Base-by-base conservation (phyloP, 257 asterid species). In the Fraxinus americana region DNA sequence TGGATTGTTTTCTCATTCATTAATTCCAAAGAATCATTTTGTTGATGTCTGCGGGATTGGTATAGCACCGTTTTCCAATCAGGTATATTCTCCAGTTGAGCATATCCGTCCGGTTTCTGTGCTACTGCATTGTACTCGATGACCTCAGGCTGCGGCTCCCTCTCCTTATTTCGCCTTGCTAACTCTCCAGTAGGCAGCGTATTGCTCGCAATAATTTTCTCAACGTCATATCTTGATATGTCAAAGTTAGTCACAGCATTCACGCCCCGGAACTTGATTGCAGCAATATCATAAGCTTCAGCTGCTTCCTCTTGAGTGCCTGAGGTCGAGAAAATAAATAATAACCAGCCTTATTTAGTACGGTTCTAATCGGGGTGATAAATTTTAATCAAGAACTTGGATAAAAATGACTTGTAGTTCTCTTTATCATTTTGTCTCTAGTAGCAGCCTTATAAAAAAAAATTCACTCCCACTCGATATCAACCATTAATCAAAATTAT, bases 261-360 rank as follows among this genome's bases (percentile, higher is more conserved):
- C 29, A 78, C 82, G 0, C 94, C 92, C 69, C 94, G 41, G 79
- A 90, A 90, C 77, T 90, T 90, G 48, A 90, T 90, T 23, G 94
- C 94, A 12, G 94, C 94, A 2, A 90, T 82, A 84, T 90, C 94
- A 59, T 90, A 90, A 14, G 94, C 94, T 45, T 90, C 94, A 1
- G 92, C 94, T 2, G 94, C 94, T 79, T 90, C 94, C 79, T 90
- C 94, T 79, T 90, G 92, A 29, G 94, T 90, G 36, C 91, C 94
- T 88, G 67, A 61, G 4, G 35, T 9, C 4, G 9, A 63, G 17
- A 27, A 27, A 63, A 63, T 16, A 61, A 21, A 25, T 6, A 14
- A 61, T 9, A 61, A 2, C 14, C 13, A 25, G 0, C 12, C 11
- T 21, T 23, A 25, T 21, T 7, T 43, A 43, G 52, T 43, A 43